Percentiles rank a stretch among this genome's conserved stretches.
These are phyloP conservation scores for Jaapia argillacea DNA, from an alignment of 768 basidiomycete species.

Conservation along the genomic window DNA sequence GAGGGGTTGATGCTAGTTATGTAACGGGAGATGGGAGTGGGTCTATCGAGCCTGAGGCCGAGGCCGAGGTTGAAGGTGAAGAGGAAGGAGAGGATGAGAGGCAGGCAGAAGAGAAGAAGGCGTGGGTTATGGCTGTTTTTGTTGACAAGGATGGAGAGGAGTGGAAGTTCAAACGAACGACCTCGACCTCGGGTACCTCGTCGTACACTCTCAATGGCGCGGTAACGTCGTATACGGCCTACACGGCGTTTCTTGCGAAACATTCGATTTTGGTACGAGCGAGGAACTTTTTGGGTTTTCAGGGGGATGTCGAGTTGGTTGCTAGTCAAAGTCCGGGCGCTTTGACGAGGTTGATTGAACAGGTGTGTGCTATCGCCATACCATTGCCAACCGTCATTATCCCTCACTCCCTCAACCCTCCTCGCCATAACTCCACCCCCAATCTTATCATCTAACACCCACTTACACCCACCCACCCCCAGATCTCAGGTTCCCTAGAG, in stretches of 20 bases:
- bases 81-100: constrained; percentile 61
- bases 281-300: constrained; percentile 98
- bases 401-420: too few relatives aligned
- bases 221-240: constrained; percentile 76
- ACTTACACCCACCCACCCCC: too few relatives aligned
- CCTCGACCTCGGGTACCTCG: constrained; percentile 78
- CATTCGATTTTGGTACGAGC: constrained; percentile 98
- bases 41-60: too few relatives aligned
- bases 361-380: too few relatives aligned
- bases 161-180: constrained; percentile 86
- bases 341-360: constrained; percentile 84
- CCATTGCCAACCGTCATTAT: too few relatives aligned
- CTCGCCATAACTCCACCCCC: too few relatives aligned
- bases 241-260: constrained; percentile 77
- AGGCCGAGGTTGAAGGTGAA: constrained; percentile 43
- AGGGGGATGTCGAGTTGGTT: constrained; percentile 97
- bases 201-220: constrained; percentile 84
- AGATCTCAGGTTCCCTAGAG: constrained; percentile 92
- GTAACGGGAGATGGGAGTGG: constrained; percentile 29
- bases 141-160: constrained; percentile 69
- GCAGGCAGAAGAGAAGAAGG: constrained; percentile 82
- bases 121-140: constrained; percentile 94
- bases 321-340: constrained; percentile 91
- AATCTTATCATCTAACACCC: too few relatives aligned
- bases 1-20: constrained; percentile 13